These are phyloP conservation scores for Beauveria bassiana DNA, from an alignment of 2,329 filamentous ascomycete genomes.

Conservation along the genomic window DNA sequence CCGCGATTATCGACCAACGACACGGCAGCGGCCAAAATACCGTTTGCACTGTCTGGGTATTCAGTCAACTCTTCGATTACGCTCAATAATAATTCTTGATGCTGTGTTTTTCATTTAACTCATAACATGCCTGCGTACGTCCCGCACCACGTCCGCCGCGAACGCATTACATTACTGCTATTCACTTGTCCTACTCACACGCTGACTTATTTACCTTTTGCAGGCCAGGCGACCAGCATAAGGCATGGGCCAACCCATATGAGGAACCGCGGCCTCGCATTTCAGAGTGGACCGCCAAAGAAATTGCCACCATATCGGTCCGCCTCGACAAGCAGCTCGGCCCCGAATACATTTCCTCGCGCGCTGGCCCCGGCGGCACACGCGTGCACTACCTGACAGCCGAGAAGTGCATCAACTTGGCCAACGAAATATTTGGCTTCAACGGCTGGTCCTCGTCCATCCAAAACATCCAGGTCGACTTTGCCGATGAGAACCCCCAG, in stretches of 20 bases:
- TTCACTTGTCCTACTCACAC: slow-evolving; percentile 12
- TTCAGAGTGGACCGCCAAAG: slow-evolving; percentile 75
- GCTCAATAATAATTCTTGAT: background rate
- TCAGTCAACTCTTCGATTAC: background rate
- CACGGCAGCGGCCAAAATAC: background rate
- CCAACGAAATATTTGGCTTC: slow-evolving; percentile 93
- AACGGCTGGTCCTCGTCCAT: slow-evolving; percentile 98
- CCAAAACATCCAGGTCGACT: slow-evolving; percentile 89
- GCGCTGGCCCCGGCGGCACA: slow-evolving; percentile 72
- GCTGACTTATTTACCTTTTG: slow-evolving; percentile 3
- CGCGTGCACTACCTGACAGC: slow-evolving; percentile 93
- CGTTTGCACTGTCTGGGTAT: background rate
- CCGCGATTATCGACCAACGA: slow-evolving; percentile 1
- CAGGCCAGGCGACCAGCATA: slow-evolving; percentile 62
- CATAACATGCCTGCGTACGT: slow-evolving; percentile 38
- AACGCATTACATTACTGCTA: slow-evolving; percentile 12
- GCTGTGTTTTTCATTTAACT: background rate
- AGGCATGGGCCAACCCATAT: slow-evolving; percentile 65
- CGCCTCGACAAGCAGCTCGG: slow-evolving; percentile 89
- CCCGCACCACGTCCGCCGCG: background rate
- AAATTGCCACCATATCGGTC: slow-evolving; percentile 81
- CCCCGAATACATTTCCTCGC: slow-evolving; percentile 87
- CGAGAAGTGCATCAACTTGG: slow-evolving; percentile 91
- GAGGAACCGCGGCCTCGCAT: slow-evolving; percentile 62
- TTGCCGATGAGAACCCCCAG: slow-evolving; percentile 77